Percentiles rank a stretch among this genome's conserved stretches.
phyloP scores from a whole-genome alignment of 805 yeast species.

The Blastobotrys mokoenaii region DNA sequence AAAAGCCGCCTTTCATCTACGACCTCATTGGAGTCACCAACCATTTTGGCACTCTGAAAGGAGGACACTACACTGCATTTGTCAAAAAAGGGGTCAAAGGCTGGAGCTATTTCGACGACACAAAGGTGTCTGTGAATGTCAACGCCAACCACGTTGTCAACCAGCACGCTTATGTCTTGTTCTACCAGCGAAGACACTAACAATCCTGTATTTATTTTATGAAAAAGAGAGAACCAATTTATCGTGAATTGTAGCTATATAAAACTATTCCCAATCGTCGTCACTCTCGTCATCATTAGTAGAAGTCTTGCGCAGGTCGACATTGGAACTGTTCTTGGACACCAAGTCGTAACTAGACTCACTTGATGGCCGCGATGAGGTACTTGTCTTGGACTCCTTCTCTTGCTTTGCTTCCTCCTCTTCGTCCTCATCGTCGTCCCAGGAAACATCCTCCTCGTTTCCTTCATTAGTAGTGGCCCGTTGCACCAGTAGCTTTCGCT shows the following conservation, averaged over 20 bases:
- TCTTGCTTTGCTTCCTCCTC: conserved; percentile 22
- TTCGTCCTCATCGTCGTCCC: conserved; percentile 28
- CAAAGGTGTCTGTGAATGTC: conserved; percentile 49
- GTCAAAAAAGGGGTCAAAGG: conserved; percentile 57
- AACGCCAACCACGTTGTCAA: conserved; percentile 49
- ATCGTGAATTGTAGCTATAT: not conserved
- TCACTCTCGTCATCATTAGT: conserved; percentile 34
- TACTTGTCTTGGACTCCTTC: conserved; percentile 9
- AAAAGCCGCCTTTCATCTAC: conserved; percentile 71
- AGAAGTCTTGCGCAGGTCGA: conserved; percentile 24
- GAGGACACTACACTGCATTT: conserved; percentile 85
- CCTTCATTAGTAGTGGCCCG: conserved; percentile 32
- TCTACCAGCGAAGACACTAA: conserved; percentile 46
- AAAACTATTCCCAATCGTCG: conserved; percentile 51
- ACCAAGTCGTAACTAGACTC: conserved; percentile 36
- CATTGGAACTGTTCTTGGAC: conserved; percentile 30
- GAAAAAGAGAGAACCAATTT: not conserved
- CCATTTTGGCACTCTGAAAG: conserved; percentile 72
- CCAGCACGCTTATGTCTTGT: conserved; percentile 73
- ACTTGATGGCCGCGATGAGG: conserved; percentile 29
- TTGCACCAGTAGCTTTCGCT: conserved; percentile 54
- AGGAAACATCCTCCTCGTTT: conserved; percentile 37
- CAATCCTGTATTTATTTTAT: not conserved
- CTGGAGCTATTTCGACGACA: conserved; percentile 83
- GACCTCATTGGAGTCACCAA: conserved; percentile 73